These are phyloP conservation scores for Globisporangium cederbergense DNA, from an alignment of 352 stramenopile species.

Conservation along the genomic window DNA sequence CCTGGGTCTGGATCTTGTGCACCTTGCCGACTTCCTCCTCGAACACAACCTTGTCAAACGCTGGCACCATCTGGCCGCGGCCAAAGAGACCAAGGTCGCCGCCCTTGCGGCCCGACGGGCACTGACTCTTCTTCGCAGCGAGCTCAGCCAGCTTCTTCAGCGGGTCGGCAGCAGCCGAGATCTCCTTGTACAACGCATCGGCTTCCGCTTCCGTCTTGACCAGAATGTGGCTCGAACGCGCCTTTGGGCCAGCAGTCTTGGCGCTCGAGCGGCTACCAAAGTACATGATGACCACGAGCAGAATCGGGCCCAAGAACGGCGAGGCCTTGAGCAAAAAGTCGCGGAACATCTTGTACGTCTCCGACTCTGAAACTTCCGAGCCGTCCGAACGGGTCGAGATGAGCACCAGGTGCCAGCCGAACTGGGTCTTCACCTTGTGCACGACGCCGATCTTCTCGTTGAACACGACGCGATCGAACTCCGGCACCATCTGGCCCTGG, in stretches of 20 bases:
- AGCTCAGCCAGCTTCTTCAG: constrained; percentile 51
- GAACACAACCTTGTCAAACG: constrained; percentile 80
- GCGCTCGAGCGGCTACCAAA: constrained; percentile 26
- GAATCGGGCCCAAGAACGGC: constrained; percentile 46
- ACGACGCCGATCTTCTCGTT: constrained; percentile 61
- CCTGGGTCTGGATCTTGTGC: constrained; percentile 79
- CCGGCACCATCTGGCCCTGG: constrained; percentile 69
- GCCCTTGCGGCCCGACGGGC: constrained; percentile 57
- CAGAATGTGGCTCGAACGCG: constrained; percentile 73
- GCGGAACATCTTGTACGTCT: constrained; percentile 33
- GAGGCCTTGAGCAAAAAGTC: constrained; percentile 36
- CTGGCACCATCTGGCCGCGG: constrained; percentile 71
- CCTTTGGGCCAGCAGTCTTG: constrained; percentile 29
- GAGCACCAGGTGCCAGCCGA: constrained; percentile 64
- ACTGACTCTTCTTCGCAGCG: constrained; percentile 69
- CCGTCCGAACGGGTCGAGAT: constrained; percentile 51
- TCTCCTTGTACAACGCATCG: constrained; percentile 53
- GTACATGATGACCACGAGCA: constrained; percentile 55
- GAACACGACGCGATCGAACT: constrained; percentile 76
- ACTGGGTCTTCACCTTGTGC: constrained; percentile 85
- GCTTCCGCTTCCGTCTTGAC: constrained; percentile 57
- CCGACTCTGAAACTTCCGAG: constrained; percentile 25
- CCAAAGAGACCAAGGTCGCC: constrained; percentile 68
- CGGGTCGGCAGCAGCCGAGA: constrained; percentile 48
- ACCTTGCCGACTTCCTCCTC: constrained; percentile 55